phyloP scores from a whole-genome alignment of 108 stramenopile species.

The Chaetoceros tenuissimus region DNA sequence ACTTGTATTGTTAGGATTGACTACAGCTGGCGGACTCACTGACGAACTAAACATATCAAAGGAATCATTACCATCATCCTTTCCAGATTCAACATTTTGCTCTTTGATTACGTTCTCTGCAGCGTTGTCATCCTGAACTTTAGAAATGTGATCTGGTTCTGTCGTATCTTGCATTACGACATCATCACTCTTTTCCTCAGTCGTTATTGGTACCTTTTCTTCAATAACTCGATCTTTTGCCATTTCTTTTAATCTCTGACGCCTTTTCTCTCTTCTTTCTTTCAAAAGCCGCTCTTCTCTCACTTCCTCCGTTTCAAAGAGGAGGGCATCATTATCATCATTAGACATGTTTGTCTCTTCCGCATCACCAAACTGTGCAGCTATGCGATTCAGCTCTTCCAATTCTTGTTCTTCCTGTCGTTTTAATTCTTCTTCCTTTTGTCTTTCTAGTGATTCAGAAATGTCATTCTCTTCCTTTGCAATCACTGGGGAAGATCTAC shows the following conservation, averaged over 20 bases:
- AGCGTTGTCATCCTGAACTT: not conserved
- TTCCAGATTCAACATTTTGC: not conserved
- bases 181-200: slow-evolving; percentile 26
- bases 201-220: slow-evolving; percentile 9
- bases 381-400: slow-evolving; percentile 21
- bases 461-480: slow-evolving; percentile 11
- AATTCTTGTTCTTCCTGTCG: slow-evolving; percentile 24
- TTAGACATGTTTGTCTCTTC: too few species aligned
- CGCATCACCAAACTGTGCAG: not conserved
- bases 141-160: not conserved
- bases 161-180: not conserved
- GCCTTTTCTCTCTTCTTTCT: slow-evolving; percentile 16
- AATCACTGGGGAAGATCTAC: too few species aligned
- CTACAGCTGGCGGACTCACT: slow-evolving; percentile 15
- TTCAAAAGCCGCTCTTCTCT: slow-evolving; percentile 25
- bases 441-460: slow-evolving; percentile 11
- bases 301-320: too few species aligned
- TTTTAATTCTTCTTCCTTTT: slow-evolving; percentile 10
- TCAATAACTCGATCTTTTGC: not conserved
- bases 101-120: not conserved
- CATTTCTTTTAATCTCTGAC: slow-evolving; percentile 8
- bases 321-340: too few species aligned
- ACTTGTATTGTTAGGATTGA: not conserved
- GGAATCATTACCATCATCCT: slow-evolving; percentile 18
- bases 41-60: slow-evolving; percentile 34